These are phyloP conservation scores for Hemileia vastatrix DNA, from an alignment of 1,284 basidiomycete genomes.

Conservation along the genomic window DNA sequence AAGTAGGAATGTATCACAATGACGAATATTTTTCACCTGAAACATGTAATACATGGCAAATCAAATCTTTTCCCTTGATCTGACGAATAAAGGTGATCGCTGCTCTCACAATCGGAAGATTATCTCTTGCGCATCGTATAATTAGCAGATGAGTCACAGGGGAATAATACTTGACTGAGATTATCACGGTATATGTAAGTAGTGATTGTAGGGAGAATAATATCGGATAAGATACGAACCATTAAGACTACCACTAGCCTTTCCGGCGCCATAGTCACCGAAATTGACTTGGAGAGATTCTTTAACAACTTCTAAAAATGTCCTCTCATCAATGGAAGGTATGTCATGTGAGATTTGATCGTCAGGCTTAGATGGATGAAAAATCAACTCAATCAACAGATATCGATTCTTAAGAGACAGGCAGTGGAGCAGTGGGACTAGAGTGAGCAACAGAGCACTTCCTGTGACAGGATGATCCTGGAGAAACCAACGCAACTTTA, in stretches of 20 bases:
- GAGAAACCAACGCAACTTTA: too few relatives aligned
- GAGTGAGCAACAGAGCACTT: too few relatives aligned
- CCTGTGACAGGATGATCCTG: too few relatives aligned
- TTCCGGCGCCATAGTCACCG: not conserved
- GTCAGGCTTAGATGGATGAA: not conserved
- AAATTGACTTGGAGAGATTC: constrained; percentile 6
- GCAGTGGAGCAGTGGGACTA: too few relatives aligned
- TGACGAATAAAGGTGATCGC: constrained; percentile 2
- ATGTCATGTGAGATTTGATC: too few relatives aligned
- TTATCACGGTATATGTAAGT: not conserved
- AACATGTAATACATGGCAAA: constrained; percentile 8
- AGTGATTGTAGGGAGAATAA: not conserved
- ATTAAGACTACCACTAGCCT: not conserved
- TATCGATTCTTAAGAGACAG: constrained; percentile 17
- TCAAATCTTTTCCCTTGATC: not conserved
- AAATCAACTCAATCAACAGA: constrained; percentile 3
- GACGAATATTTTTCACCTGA: not conserved
- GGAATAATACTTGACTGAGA: constrained; percentile 11
- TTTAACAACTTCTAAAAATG: constrained; percentile 1
- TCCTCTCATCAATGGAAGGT: not conserved
- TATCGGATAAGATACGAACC: too few relatives aligned
- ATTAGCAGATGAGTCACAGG: not conserved
- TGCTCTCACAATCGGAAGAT: not conserved
- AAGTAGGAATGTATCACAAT: too few relatives aligned
- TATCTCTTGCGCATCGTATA: constrained; percentile 2